These are phyloP conservation scores for Penicillium brevicompactum DNA, from an alignment of 2,329 filamentous ascomycete genomes.

Conservation along the genomic window DNA sequence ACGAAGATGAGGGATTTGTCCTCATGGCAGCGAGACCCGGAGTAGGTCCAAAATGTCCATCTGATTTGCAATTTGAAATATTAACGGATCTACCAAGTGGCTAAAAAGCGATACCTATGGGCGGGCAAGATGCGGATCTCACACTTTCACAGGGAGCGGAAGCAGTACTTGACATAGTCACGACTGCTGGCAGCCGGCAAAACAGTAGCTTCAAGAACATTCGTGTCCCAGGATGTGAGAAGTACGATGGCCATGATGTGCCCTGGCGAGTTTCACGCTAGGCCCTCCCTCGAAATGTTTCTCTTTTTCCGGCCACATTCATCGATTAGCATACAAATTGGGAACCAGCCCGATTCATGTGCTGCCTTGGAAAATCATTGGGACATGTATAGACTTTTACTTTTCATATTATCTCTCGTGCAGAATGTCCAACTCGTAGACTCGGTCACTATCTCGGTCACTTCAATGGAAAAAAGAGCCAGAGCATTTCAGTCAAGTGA, in stretches of 20 bases:
- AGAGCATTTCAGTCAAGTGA: too few relatives aligned
- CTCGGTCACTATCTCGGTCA: too few relatives aligned
- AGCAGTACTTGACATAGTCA: slow-evolving; percentile 47
- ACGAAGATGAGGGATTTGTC: slow-evolving; percentile 44
- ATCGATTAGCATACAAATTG: too few relatives aligned
- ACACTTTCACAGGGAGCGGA: slow-evolving; percentile 36
- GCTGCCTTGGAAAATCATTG: too few relatives aligned
- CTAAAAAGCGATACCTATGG: slow-evolving; percentile 47
- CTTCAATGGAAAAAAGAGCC: too few relatives aligned
- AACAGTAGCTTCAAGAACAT: slow-evolving; percentile 52
- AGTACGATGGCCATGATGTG: slow-evolving; percentile 13
- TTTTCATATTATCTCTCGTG: too few relatives aligned
- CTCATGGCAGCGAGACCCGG: slow-evolving; percentile 48
- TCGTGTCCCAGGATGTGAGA: slow-evolving; percentile 34
- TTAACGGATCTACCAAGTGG: slow-evolving; percentile 35
- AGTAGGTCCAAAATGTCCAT: slow-evolving; percentile 37
- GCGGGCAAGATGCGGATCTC: slow-evolving; percentile 41
- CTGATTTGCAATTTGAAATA: not conserved
- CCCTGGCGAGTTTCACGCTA: not conserved
- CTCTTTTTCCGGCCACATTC: not conserved
- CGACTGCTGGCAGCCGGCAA: slow-evolving; percentile 37
- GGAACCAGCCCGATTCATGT: too few relatives aligned
- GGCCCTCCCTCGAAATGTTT: not conserved
- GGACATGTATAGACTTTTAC: too few relatives aligned
- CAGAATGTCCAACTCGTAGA: too few relatives aligned